Evolutionary conservation across 495 filamentous ascomycete genomes (phyloP), one percentile per base, ranked within the genome.

Genomic region (Penicillium desertorum): DNA sequence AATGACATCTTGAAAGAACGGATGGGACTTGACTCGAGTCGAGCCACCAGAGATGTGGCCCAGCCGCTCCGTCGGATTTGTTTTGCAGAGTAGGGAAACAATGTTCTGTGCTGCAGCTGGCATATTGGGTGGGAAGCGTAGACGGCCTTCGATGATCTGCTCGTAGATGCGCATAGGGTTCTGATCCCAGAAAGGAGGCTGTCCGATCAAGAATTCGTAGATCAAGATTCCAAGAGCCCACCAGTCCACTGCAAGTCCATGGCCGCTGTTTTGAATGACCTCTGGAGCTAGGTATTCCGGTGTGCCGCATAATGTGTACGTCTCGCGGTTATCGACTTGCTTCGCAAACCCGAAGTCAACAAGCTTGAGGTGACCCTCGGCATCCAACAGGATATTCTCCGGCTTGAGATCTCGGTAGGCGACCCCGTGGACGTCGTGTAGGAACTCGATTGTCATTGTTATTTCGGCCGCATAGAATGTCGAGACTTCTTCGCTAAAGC

Each of bases 331-430:
- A 41, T 65, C 70, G 6, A 77, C 69, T 63, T 77, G 71, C 77
- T 98, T 98, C 29, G 94, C 94, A 68, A 98, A 98, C 0, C 94
- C 94, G 73, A 98, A 98, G 72, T 98, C 94, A n/a, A 98, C 93
- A 36, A 98, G 79, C 72, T 94, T 96, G 67, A 98, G 84, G 72
- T 98, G 94, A 5, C 94, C 94, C 34, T 96, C 85, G 16, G 84
- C 89, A 71, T 97, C 94, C 22, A 98, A 79, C 20, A 98, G 79
- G 45, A 98, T 88, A 66, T 98, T 98, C 71, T 98, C 94, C 2
- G 94, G 94, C 71, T 98, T 98, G 64, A 98, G 72, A 65, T 98
- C 94, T 19, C 94, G 88, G 68, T 97, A 98, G 39, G 94, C 94
- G 41, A 98, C 86, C 7, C 91, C 90, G 32, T 88, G 77, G 9